These are phyloP conservation scores for Citrus reticulata DNA, from an alignment of 345 rosid genomes.

Conservation along the genomic window DNA sequence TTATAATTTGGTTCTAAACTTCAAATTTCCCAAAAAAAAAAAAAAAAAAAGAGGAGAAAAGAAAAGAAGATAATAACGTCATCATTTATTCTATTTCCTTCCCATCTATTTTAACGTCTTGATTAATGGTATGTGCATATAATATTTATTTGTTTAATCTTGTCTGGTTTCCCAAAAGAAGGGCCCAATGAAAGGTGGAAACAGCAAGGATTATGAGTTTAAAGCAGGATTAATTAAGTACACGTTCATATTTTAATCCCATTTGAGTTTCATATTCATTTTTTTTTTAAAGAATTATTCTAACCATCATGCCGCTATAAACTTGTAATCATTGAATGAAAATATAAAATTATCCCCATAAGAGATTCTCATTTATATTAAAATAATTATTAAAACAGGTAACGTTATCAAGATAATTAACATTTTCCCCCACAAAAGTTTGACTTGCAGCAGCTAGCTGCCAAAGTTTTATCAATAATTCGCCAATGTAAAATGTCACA, in stretches of 20 bases:
- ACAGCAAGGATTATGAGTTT: conserved; percentile 20
- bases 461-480: not conserved
- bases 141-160: not conserved
- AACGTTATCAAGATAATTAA: not conserved
- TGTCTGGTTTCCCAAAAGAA: conserved; percentile 12
- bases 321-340: conserved; percentile 34
- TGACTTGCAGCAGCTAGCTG: not conserved
- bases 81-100: not conserved
- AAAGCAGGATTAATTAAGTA: not conserved
- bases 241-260: conserved; percentile 7
- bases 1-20: no score
- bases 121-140: not conserved
- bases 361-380: conserved; percentile 9
- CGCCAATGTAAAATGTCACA: not conserved
- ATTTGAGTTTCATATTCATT: conserved; percentile 19
- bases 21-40: no score
- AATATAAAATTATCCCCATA: not conserved
- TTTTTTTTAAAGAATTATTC: conserved; percentile 8
- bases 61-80: not conserved
- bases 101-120: not conserved
- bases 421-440: not conserved
- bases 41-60: no score
- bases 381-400: not conserved
- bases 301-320: conserved; percentile 18
- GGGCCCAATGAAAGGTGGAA: conserved; percentile 20